Base-by-base conservation (phyloP, 495 filamentous ascomycete species). In the Xylaria palmicola region DNA sequence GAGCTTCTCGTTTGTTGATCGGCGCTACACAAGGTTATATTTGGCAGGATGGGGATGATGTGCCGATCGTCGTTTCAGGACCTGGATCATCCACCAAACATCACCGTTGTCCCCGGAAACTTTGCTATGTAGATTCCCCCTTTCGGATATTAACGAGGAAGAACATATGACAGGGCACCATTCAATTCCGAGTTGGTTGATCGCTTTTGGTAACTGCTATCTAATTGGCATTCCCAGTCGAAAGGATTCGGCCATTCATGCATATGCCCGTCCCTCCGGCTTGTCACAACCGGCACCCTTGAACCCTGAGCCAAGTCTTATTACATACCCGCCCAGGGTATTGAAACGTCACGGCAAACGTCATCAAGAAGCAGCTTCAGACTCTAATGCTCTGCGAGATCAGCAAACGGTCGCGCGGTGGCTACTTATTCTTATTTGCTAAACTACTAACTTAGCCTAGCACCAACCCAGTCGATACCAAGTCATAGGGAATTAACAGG, bases 11-110 rank as follows among this genome's bases (percentile, higher is more conserved):
- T 48, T 30, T 29, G 4, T 22, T 48, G 59, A 61, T 54, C 59
- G 36, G 50, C 40, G 40, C 17, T 22, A 15, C 15, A 9, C 27
- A 20, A 20, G 58, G 45, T 61, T 32, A 22, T 30, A 47, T 48
- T 37, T 24, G 40, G 41, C 19, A 48, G 49, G 40, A 36, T 24
- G 26, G 20, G 36, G 29, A 22, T 8, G 15, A 40, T 6, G 13
- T 49, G 55, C 43, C 55, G 59, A 52, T 55, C 39, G 20, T 36
- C 32, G 59, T 61, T 61, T 61, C 59, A 55, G 59, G n/a, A 61
- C 17, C 30, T 40, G 24, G 22, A 53, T 52, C 59, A 32, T 48
- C 32, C 49, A 48, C 27, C 26, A 48, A 61, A 45, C 41, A 55
- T 39, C 15, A 44, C 19, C 43, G 40, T 20, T 22, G 17, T 30